Evolutionary conservation across 805 yeast genomes (phyloP).

Genomic region (Torulaspora maleeae): DNA sequence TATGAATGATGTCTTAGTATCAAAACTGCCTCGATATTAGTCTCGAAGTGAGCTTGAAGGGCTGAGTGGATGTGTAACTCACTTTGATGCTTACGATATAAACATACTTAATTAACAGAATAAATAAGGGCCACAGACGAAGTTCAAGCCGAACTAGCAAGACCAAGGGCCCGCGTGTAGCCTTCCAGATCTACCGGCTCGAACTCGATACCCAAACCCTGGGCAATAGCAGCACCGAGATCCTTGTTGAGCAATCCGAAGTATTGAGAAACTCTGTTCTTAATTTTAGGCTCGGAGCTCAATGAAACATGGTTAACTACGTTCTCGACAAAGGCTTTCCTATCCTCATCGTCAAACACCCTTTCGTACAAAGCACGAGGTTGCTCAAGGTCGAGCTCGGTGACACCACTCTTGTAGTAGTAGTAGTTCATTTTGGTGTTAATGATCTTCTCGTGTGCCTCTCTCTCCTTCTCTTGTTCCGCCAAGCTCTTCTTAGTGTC

Average conservation of each 20-base stretch:
- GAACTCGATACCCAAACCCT: slow-evolving; percentile 40
- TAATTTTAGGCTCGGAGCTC: slow-evolving; percentile 31
- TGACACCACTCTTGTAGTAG: slow-evolving; percentile 39
- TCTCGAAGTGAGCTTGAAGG: too few species aligned
- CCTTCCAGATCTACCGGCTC: slow-evolving; percentile 34
- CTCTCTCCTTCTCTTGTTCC: slow-evolving; percentile 31
- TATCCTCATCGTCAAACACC: slow-evolving; percentile 36
- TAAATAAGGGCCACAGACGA: not conserved
- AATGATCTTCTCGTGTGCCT: slow-evolving; percentile 37
- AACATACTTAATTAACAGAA: not conserved
- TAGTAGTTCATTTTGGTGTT: slow-evolving; percentile 37
- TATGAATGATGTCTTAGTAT: not conserved
- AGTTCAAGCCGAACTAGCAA: slow-evolving; percentile 11
- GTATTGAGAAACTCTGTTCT: slow-evolving; percentile 39
- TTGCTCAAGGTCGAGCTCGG: slow-evolving; percentile 45
- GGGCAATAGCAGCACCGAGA: slow-evolving; percentile 40
- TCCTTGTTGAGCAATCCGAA: slow-evolving; percentile 42
- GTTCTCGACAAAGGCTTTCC: slow-evolving; percentile 36
- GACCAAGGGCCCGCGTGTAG: slow-evolving; percentile 33
- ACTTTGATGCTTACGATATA: too few species aligned
- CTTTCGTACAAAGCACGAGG: slow-evolving; percentile 42
- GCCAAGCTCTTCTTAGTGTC: slow-evolving; percentile 27
- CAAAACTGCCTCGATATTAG: too few species aligned
- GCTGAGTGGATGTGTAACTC: too few species aligned
- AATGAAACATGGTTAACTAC: slow-evolving; percentile 40